Conservation (phyloP, 805 yeast genomes). For the Kurtzmaniella cleridarum region DNA sequence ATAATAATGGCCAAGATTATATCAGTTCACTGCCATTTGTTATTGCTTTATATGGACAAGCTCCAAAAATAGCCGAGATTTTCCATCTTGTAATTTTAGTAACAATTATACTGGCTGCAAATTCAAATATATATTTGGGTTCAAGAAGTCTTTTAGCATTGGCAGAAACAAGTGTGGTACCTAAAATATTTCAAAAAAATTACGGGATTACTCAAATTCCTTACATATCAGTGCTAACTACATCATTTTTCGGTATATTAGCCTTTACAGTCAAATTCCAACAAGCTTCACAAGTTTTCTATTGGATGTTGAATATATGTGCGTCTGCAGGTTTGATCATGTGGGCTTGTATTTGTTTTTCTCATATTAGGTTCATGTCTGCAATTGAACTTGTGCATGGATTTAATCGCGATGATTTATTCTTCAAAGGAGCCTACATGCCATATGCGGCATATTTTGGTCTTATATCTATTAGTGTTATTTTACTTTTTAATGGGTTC, state of each 20-base stretch:
- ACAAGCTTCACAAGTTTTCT: constrained; percentile 13
- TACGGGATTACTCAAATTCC: constrained; percentile 11
- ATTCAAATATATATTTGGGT: constrained; percentile 24
- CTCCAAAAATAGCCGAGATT: constrained; percentile 8
- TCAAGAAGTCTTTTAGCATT: constrained; percentile 17
- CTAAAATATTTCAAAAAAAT: constrained; percentile 4
- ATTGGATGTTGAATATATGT: constrained; percentile 15
- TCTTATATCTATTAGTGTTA: constrained; percentile 9
- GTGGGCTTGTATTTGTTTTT: constrained; percentile 19
- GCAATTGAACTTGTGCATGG: not conserved
- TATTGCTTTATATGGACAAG: constrained; percentile 15
- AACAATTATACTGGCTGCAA: constrained; percentile 21
- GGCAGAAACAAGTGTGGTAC: constrained; percentile 8
- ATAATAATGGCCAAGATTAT: not conserved
- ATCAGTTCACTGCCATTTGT: constrained; percentile 19
- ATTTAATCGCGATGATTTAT: constrained; percentile 4
- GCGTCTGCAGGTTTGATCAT: constrained; percentile 22
- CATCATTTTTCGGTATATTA: constrained; percentile 16
- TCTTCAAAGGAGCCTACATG: constrained; percentile 5
- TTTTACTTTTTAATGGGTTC: constrained; percentile 14
- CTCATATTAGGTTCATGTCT: constrained; percentile 12
- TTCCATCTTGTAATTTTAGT: constrained; percentile 17
- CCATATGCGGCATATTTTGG: constrained; percentile 10
- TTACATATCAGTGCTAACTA: constrained; percentile 12
- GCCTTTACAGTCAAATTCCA: constrained; percentile 13